phyloP scores from a whole-genome alignment of 1,284 basidiomycete species.

The Salmacisia buchloeana region DNA sequence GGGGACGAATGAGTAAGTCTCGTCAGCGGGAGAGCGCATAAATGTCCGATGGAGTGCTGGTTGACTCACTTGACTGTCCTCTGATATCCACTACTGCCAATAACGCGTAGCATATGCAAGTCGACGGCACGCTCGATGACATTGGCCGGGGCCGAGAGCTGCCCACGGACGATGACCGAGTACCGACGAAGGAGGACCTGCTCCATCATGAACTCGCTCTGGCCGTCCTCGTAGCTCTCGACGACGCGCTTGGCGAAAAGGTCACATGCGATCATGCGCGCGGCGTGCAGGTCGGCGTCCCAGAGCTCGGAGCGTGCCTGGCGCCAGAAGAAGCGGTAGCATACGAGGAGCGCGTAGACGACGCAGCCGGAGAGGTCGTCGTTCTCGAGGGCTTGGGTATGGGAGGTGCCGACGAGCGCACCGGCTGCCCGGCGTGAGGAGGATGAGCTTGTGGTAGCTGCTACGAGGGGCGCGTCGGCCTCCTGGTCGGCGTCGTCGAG shows the following conservation, averaged over 20 bases:
- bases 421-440: neutral
- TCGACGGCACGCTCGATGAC: conserved; percentile 3
- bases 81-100: neutral
- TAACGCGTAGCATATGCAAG: neutral
- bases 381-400: neutral
- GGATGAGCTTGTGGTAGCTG: neutral
- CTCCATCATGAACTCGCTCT: conserved; percentile 7
- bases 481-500: neutral
- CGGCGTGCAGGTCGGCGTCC: neutral
- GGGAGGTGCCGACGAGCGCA: neutral
- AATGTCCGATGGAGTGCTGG: neutral
- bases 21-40: neutral
- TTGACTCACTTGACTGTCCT: neutral
- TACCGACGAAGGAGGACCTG: conserved; percentile 1
- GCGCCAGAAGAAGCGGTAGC: conserved; percentile 7
- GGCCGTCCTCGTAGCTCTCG: neutral
- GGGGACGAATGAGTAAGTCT: neutral
- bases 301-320: neutral
- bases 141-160: conserved; percentile 2
- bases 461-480: neutral
- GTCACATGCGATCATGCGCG: neutral
- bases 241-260: conserved; percentile 3
- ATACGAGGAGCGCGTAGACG: conserved; percentile 1
- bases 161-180: neutral
- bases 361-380: conserved; percentile 7